Evolutionary conservation across 306 rosid species (phyloP), one percentile per base, ranked within the genome.

Genomic region (Castanopsis chinensis): DNA sequence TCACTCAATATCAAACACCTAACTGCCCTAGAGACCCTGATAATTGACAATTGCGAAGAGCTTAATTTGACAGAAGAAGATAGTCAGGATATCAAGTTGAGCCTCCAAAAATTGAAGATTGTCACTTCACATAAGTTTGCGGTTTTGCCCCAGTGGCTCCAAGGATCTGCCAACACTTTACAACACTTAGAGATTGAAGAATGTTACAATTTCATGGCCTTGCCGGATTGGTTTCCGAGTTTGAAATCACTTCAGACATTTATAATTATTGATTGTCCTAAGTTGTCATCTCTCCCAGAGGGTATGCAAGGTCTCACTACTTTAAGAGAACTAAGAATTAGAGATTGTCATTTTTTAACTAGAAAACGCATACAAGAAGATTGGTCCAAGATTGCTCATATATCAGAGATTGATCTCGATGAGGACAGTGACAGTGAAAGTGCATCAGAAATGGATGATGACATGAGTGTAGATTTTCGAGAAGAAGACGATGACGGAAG

Each of bases 181-280:
- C 64, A 71, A 1, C 3, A 3, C 17, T 19, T 85, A 13, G 0
- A 0, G 2, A 65, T 84, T 55, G 0, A 0, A 21, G 1, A 7
- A 1, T 84, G 83, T 13, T 0, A 21, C 0, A 71, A 56, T 3
- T 64, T 87, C 9, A 13, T 20, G 51, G 55, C 2, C 20, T 65
- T 79, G 53, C 88, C 83, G 1, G 69, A 77, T 14, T 87, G 90
- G 88, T 54, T 84, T 5, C 41, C 76, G 21, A 3, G 56, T 18
- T 33, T 82, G 51, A 69, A 3, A 4, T 65, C 43, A 20, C 45
- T 87, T 2, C 43, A 77, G 43, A 30, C 12, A 53, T 9, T 79
- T 4, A 0, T 0, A 4, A 72, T 87, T 49, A 0, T 0, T 0
- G 1, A 9, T 0, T 82, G 86, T 72, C 77, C 71, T 18, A 28